phyloP scores from a whole-genome alignment of 192 early-diverging fungal genomes.

The Phycomyces blakesleeanus region DNA sequence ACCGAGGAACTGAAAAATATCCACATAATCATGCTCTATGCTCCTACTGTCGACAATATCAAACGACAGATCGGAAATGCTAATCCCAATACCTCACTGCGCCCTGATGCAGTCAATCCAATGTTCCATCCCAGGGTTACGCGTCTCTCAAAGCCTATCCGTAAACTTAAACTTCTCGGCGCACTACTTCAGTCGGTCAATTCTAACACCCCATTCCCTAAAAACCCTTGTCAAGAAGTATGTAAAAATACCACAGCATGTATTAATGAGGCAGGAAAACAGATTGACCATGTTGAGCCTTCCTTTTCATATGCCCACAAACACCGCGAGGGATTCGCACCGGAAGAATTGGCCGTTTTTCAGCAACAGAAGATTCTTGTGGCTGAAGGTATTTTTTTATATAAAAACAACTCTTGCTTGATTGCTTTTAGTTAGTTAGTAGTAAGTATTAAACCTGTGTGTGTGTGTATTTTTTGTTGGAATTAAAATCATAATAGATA shows the following conservation, averaged over 20 bases:
- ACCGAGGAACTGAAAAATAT: background rate
- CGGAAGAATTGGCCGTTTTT: slow-evolving; percentile 16
- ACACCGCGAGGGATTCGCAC: slow-evolving; percentile 9
- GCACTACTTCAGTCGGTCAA: background rate
- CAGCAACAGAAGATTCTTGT: slow-evolving; percentile 18
- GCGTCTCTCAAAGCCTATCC: slow-evolving; percentile 23
- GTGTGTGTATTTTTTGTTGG: no score
- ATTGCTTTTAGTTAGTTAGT: background rate
- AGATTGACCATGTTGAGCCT: background rate
- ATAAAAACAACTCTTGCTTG: no score
- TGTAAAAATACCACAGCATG: no score
- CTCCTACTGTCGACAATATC: slow-evolving; percentile 23
- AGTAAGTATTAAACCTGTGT: no score
- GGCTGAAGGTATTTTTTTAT: slow-evolving; percentile 13
- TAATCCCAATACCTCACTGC: background rate
- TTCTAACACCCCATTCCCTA: background rate
- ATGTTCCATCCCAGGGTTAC: slow-evolving; percentile 12
- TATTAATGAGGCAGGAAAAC: background rate
- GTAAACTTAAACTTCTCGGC: slow-evolving; percentile 15
- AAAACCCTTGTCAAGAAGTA: background rate
- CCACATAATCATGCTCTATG: slow-evolving; percentile 2
- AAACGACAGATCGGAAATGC: background rate
- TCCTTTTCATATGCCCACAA: slow-evolving; percentile 1
- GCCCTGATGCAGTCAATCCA: background rate
- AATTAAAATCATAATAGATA: slow-evolving; percentile 21